A percentile compares a stretch with the other conserved stretches of the same genome.
Evolutionary conservation across 2,329 filamentous ascomycete genomes (phyloP).

Genomic region (Nigrospora oryzae): DNA sequence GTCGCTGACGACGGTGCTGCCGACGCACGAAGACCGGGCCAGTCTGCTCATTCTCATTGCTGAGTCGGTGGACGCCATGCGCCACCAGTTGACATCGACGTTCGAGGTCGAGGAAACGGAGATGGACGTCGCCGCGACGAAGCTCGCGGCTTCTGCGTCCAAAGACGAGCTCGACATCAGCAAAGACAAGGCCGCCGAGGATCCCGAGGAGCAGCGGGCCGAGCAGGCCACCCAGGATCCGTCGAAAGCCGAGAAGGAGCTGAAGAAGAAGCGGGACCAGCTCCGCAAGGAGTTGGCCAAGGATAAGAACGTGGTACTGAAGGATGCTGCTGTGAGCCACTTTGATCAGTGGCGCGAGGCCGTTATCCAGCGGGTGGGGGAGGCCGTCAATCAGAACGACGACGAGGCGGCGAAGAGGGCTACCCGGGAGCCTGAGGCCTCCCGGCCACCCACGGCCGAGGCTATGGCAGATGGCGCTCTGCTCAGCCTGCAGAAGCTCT

Average conservation of each 20-base stretch:
- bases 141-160: background rate
- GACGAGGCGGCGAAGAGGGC: conserved; percentile 4
- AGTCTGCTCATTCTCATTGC: conserved; percentile 9
- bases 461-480: conserved; percentile 11
- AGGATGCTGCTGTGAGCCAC: conserved; percentile 14
- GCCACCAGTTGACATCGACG: conserved; percentile 4
- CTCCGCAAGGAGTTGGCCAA: conserved; percentile 12
- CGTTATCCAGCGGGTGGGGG: conserved; percentile 18
- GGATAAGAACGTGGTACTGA: conserved; percentile 14
- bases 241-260: conserved; percentile 2
- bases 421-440: background rate
- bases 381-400: conserved; percentile 16
- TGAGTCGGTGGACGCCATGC: conserved; percentile 8
- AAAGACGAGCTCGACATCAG: background rate
- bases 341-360: conserved; percentile 21
- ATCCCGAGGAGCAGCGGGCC: background rate
- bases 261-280: conserved; percentile 10
- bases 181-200: conserved; percentile 1
- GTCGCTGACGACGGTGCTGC: conserved; percentile 10
- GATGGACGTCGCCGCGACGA: conserved; percentile 1
- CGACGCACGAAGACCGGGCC: conserved; percentile 9
- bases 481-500: conserved; percentile 39
- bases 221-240: background rate
- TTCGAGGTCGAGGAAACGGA: conserved; percentile 6
- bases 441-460: conserved; percentile 7